Evolutionary conservation across 108 stramenopile genomes (phyloP).

Genomic region (Fragilariopsis cylindrus): DNA sequence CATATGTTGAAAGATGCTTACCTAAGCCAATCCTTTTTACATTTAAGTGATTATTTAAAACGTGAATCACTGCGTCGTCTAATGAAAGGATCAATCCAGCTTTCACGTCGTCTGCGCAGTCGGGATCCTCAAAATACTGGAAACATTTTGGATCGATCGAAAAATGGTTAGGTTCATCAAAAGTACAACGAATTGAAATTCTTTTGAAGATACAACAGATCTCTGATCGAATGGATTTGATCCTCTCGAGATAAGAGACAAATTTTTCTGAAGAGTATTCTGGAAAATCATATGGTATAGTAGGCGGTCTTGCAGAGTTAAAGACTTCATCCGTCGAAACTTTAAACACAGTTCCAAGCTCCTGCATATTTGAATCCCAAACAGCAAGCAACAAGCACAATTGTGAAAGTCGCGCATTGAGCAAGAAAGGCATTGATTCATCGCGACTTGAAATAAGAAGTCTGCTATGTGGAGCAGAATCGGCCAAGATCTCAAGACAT

Average conservation of each 20-base stretch:
- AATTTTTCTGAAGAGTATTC: constrained; percentile 75
- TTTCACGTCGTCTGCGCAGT: constrained; percentile 26
- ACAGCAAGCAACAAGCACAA: constrained; percentile 72
- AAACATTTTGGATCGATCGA: constrained; percentile 35
- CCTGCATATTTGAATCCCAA: constrained; percentile 86
- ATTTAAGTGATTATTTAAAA: constrained; percentile 42
- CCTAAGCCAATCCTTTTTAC: constrained; percentile 34
- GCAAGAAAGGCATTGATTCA: constrained; percentile 22
- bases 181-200: constrained; percentile 57
- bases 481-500: constrained; percentile 50
- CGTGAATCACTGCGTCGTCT: constrained; percentile 41
- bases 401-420: constrained; percentile 74
- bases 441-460: constrained; percentile 47
- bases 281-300: constrained; percentile 56
- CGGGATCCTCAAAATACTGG: constrained; percentile 35
- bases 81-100: constrained; percentile 37
- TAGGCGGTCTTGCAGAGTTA: constrained; percentile 44
- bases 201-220: constrained; percentile 51
- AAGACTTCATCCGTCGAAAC: constrained; percentile 45
- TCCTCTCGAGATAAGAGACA: constrained; percentile 36
- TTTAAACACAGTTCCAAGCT: constrained; percentile 77
- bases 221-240: constrained; percentile 33
- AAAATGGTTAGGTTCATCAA: constrained; percentile 57
- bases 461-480: constrained; percentile 63
- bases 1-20: too few species aligned